Base-by-base conservation (phyloP, 805 yeast genomes). In the Wickerhamiella domercqiae region DNA sequence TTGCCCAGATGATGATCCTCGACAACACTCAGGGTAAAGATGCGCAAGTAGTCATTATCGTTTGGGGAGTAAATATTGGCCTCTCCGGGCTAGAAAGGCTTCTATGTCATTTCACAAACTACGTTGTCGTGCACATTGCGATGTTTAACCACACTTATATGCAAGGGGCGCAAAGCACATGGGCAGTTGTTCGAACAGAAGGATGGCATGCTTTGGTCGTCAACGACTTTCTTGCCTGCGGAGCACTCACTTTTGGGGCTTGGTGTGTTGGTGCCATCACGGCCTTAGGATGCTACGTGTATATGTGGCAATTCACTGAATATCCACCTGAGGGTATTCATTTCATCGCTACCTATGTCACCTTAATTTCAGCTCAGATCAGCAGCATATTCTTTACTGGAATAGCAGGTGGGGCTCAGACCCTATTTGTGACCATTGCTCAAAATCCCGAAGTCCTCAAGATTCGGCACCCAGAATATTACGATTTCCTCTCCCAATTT, bases 181-280 rank as follows among this genome's bases (percentile, higher is more conserved):
- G 84, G 72, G 71, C 73, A 48, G 65, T 86, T 57, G 56, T 86
- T 47, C 69, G 78, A 50, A 73, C 66, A 53, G 78, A 82, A 55
- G 95, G 95, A 24, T 64, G 81, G 55, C 84, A 80, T 56, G 86
- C 90, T 1, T 60, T 87, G 48, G n/a, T n/a, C n/a, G 71, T 83
- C 43, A 84, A 81, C 51, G 94, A 86, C 57, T 77, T 82, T 46
- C 66, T 86, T 43, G 75, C 86, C 38, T 75, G 75, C 44, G 74
- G 86, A 2, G 79, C 94, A 0, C 60, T 84, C 44, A 71, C 75
- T n/a, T 71, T 86, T 47, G 86, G 78, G 52, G 61, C 90, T 0
- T 54, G 78, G 34, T 73, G 83, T 49, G 73, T 77, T 7, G 80
- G 80, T 9, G 78, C 76, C 44, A 67, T 70, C n/a, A 63, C 77